Conservation (phyloP, 169 alveolate species). For the Eimeria sp. region DNA sequence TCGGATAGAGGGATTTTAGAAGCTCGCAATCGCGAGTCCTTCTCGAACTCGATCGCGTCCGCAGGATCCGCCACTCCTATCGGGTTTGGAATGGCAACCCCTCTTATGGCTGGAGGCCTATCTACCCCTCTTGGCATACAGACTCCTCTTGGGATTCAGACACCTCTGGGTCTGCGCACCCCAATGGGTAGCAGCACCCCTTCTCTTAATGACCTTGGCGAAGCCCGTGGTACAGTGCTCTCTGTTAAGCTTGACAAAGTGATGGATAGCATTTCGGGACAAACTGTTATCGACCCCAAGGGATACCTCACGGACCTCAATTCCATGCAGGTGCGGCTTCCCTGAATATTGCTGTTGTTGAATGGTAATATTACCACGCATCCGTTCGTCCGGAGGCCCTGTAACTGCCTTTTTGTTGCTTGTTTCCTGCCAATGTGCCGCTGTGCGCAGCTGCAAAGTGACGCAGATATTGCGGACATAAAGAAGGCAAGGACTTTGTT, state of each 20-base stretch:
- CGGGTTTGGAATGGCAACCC: constrained; percentile 85
- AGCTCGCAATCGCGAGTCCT: constrained; percentile 69
- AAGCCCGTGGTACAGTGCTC: constrained; percentile 97
- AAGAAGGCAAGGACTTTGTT: constrained; percentile 94
- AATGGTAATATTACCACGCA: neutral
- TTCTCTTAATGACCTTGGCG: constrained; percentile 92
- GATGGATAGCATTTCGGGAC: constrained; percentile 96
- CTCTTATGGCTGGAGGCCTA: constrained; percentile 89
- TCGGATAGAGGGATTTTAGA: constrained; percentile 76
- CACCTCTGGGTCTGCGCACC: constrained; percentile 91
- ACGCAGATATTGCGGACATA: constrained; percentile 97
- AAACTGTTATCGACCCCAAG: constrained; percentile 97
- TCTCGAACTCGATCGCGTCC: constrained; percentile 70
- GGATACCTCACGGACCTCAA: constrained; percentile 97
- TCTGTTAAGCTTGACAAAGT: constrained; percentile 96
- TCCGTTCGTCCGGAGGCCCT: no score
- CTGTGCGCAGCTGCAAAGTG: constrained; percentile 87
- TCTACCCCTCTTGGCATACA: constrained; percentile 93
- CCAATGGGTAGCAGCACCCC: constrained; percentile 89
- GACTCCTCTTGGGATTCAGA: constrained; percentile 89
- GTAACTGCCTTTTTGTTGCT: neutral
- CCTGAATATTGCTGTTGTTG: neutral
- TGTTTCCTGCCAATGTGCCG: neutral
- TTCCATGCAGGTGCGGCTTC: constrained; percentile 88
- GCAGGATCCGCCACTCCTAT: constrained; percentile 86